A percentile compares a stretch with the other conserved stretches of the same genome.
Evolutionary conservation across 1,284 basidiomycete species (phyloP).

Genomic region (Thelephora terrestris): DNA sequence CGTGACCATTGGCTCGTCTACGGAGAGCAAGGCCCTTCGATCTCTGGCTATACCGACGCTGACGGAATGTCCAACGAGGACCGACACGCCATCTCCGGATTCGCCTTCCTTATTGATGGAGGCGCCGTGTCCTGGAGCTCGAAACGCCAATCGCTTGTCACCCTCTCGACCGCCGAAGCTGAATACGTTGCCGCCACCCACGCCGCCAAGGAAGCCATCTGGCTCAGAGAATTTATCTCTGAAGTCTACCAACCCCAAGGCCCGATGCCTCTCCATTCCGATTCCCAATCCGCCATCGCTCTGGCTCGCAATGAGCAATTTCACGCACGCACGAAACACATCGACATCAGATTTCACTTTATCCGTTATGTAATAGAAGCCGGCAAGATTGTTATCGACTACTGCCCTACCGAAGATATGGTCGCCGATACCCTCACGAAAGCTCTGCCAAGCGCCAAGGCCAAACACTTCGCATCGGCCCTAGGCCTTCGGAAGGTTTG

Average conservation of each 20-base stretch:
- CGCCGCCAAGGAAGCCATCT: conserved; percentile 18
- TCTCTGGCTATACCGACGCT: conserved; percentile 32
- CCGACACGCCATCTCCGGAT: conserved; percentile 28
- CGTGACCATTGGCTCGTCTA: conserved; percentile 20
- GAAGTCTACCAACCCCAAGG: conserved; percentile 10
- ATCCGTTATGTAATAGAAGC: conserved; percentile 20
- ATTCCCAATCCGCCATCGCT: conserved; percentile 24
- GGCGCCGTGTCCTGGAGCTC: conserved; percentile 29
- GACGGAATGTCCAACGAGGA: conserved; percentile 25
- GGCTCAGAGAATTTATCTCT: conserved; percentile 17
- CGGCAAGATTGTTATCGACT: conserved; percentile 10
- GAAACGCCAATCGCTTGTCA: conserved; percentile 25
- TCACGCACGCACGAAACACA: conserved; percentile 26
- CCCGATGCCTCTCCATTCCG: conserved; percentile 15
- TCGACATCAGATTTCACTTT: conserved; percentile 26
- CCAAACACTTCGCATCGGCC: neutral
- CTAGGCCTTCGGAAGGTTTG: conserved; percentile 4
- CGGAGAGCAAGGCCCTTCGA: conserved; percentile 13
- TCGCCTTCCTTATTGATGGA: conserved; percentile 20
- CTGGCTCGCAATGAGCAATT: conserved; percentile 20
- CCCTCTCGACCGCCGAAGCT: conserved; percentile 28
- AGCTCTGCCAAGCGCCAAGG: conserved; percentile 10
- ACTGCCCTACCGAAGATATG: conserved; percentile 14
- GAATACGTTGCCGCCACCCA: conserved; percentile 28
- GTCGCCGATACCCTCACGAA: conserved; percentile 25